Conservation (phyloP, 75 land plant genomes). For the Pinus albicaulis region DNA sequence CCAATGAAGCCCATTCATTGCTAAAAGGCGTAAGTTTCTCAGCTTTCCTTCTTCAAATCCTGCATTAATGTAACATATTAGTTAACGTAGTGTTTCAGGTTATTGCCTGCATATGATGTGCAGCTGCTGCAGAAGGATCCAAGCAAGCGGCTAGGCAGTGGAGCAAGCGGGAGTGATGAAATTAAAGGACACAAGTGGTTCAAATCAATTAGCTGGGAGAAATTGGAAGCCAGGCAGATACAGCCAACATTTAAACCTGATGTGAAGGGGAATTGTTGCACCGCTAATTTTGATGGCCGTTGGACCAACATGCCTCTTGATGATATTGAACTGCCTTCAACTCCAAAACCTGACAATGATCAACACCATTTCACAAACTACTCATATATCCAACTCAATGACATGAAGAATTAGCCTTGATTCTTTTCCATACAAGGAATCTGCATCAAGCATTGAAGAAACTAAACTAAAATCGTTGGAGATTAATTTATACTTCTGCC, state of each 20-base stretch:
- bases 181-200: conserved; percentile 95
- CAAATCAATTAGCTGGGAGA: conserved; percentile 87
- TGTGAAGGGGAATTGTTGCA: conserved; percentile 70
- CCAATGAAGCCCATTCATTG: conserved; percentile 86
- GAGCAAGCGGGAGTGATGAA: conserved; percentile 66
- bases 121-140: conserved; percentile 88
- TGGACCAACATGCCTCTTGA: conserved; percentile 78
- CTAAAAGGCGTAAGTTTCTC: conserved; percentile 71
- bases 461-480: no score
- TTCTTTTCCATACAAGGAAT: no score
- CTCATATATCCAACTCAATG: no score
- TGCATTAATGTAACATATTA: background rate
- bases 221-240: conserved; percentile 64
- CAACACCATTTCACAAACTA: no score
- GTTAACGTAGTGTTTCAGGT: background rate
- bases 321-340: conserved; percentile 39
- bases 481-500: no score
- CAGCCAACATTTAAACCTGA: conserved; percentile 77
- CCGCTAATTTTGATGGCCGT: conserved; percentile 80
- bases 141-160: conserved; percentile 80
- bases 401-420: no score
- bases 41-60: background rate
- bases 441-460: no score
- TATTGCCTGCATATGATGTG: background rate
- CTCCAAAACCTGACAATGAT: conserved; percentile 20